Conservation (phyloP, 257 asterid genomes). For the Marsdenia floribunda region DNA sequence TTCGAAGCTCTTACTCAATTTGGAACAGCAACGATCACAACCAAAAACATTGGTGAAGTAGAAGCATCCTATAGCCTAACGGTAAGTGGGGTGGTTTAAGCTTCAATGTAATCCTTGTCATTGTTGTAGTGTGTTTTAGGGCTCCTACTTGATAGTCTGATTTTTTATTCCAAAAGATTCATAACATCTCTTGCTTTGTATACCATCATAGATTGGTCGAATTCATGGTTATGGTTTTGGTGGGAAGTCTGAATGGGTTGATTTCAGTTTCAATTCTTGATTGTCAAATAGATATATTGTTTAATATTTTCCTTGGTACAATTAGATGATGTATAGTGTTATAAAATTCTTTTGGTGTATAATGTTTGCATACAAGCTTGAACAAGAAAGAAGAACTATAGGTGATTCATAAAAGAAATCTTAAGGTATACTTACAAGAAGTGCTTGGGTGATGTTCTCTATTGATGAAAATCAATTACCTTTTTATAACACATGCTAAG, state of each 20-base stretch:
- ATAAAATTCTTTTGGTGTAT: neutral
- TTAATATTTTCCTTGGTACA: neutral
- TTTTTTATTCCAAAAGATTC: neutral
- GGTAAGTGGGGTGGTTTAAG: slow-evolving; percentile 27
- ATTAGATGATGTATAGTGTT: neutral
- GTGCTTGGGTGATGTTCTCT: neutral
- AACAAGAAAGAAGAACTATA: neutral
- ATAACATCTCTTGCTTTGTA: neutral
- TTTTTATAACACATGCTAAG: too few relatives aligned
- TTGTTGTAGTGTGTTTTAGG: neutral
- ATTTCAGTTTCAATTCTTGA: neutral
- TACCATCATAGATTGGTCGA: neutral
- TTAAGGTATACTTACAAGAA: neutral
- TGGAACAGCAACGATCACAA: slow-evolving; percentile 82
- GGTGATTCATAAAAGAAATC: neutral
- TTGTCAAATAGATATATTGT: neutral
- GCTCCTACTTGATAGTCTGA: neutral
- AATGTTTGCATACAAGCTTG: slow-evolving; percentile 1
- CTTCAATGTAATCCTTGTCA: neutral
- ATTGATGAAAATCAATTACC: neutral
- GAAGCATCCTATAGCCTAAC: slow-evolving; percentile 99
- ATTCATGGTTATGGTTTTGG: neutral
- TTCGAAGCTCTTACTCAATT: slow-evolving; percentile 92
- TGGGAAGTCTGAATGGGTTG: neutral
- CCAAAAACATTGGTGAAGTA: slow-evolving; percentile 76